Evolutionary conservation across 2,329 filamentous ascomycete genomes (phyloP).

Genomic region (Venturia carpophila): DNA sequence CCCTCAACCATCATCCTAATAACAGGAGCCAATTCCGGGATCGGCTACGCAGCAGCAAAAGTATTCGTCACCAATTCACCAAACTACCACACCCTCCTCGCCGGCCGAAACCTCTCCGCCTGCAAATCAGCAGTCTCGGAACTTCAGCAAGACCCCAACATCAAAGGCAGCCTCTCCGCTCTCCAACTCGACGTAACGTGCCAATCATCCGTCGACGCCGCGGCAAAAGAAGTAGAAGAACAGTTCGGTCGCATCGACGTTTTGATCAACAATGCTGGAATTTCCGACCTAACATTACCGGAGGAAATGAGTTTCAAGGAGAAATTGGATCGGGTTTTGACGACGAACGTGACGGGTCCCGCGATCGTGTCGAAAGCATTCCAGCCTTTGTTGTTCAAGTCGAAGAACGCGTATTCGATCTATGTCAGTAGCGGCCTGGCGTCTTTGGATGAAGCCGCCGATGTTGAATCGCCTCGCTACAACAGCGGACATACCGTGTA

Average conservation of each 20-base stretch:
- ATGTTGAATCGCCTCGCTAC: constrained; percentile 27
- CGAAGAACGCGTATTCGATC: constrained; percentile 30
- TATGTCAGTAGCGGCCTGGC: constrained; percentile 35
- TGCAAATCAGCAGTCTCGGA: neutral
- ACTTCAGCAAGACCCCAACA: neutral
- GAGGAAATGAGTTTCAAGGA: constrained; percentile 18
- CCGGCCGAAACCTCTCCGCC: neutral
- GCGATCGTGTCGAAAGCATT: constrained; percentile 27
- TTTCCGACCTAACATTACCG: constrained; percentile 12
- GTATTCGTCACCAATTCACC: constrained; percentile 13
- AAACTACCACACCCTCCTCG: constrained; percentile 15
- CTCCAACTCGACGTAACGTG: constrained; percentile 15
- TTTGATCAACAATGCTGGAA: constrained; percentile 23
- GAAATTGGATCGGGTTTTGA: constrained; percentile 34
- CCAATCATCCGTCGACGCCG: constrained; percentile 11
- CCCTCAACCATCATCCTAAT: neutral
- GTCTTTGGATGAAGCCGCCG: constrained; percentile 26
- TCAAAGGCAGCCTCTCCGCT: neutral
- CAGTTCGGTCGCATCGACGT: constrained; percentile 18
- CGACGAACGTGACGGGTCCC: constrained; percentile 29
- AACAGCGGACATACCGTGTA: constrained; percentile 31
- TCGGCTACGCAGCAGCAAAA: constrained; percentile 21
- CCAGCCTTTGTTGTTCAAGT: constrained; percentile 27
- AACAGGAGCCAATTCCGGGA: constrained; percentile 22
- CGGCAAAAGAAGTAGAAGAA: constrained; percentile 3